Conservation (phyloP, 371 early-diverging fungal genomes). For the Thermomucor indicae-seudaticae region DNA sequence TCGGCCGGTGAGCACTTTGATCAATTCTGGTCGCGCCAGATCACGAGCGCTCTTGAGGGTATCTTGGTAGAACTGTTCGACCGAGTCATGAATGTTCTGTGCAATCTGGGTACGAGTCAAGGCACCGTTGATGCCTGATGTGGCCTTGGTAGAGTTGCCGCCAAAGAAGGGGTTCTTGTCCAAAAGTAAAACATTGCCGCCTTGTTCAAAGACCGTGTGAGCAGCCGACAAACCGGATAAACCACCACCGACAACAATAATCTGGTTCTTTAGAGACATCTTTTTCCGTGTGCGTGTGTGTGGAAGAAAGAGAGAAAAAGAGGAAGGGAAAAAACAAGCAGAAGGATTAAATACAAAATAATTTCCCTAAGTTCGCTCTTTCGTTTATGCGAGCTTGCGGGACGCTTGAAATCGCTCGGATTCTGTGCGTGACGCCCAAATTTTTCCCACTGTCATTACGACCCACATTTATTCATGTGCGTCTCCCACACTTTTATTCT, state of each 20-base stretch:
- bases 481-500: no score
- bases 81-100: conserved; percentile 74
- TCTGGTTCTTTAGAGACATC: conserved; percentile 51
- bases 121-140: conserved; percentile 96
- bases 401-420: no score
- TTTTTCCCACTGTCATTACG: no score
- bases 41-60: conserved; percentile 87
- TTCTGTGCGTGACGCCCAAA: no score
- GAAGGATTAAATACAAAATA: neutral
- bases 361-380: no score
- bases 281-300: conserved; percentile 1
- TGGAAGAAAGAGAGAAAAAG: neutral
- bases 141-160: conserved; percentile 95
- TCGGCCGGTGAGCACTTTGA: conserved; percentile 81
- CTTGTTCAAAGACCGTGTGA: conserved; percentile 82
- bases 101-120: conserved; percentile 77
- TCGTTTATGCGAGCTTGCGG: no score
- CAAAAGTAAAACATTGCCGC: conserved; percentile 80
- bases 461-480: no score
- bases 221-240: conserved; percentile 88
- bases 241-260: conserved; percentile 92
- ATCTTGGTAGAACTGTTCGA: conserved; percentile 85
- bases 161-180: conserved; percentile 92
- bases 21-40: conserved; percentile 78
- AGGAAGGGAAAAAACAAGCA: neutral